A percentile compares a stretch with the other conserved stretches of the same genome.
These are phyloP conservation scores for Rhodotorula babjevae DNA, from an alignment of 768 basidiomycete species.

Conservation along the genomic window DNA sequence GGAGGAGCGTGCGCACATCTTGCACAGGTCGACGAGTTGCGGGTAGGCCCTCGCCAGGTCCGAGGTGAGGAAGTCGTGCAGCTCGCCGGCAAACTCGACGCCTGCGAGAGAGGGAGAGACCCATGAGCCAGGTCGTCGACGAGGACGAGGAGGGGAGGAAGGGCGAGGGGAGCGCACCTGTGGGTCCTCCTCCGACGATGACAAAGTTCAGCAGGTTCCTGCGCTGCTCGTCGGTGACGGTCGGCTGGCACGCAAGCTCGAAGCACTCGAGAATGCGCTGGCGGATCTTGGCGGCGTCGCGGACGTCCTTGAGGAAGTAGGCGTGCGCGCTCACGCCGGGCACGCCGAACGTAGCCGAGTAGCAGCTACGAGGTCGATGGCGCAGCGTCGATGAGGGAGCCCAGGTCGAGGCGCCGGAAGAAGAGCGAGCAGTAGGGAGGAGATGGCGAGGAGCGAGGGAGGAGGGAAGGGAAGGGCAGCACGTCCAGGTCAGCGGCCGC, in stretches of 20 bases:
- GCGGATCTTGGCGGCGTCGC: conserved; percentile 37
- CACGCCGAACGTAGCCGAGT: conserved; percentile 60
- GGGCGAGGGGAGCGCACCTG: conserved; percentile 31
- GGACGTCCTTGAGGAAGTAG: conserved; percentile 45
- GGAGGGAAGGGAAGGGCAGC: too few relatives aligned
- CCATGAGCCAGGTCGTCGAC: not conserved
- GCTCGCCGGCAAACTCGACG: conserved; percentile 76
- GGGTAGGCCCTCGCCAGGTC: conserved; percentile 65
- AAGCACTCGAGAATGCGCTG: conserved; percentile 55
- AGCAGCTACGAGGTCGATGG: conserved; percentile 49
- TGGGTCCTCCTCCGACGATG: conserved; percentile 64
- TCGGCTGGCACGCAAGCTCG: conserved; percentile 79
- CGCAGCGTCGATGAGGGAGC: not conserved
- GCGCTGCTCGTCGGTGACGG: conserved; percentile 66
- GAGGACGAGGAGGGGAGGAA: not conserved
- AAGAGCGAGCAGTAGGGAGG: not conserved
- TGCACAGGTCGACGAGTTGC: conserved; percentile 58
- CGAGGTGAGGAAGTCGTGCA: conserved; percentile 68
- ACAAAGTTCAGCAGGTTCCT: conserved; percentile 76
- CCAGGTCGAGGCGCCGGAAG: too few relatives aligned
- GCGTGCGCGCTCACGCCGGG: conserved; percentile 52
- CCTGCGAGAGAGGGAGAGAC: conserved; percentile 54
- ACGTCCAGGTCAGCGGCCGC: too few relatives aligned
- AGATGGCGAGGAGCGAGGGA: too few relatives aligned
- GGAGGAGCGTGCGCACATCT: conserved; percentile 49